Evolutionary conservation across 129 eudicot species (phyloP), one percentile per base, ranked within the genome.

Genomic region (Ambrosia artemisiifolia): DNA sequence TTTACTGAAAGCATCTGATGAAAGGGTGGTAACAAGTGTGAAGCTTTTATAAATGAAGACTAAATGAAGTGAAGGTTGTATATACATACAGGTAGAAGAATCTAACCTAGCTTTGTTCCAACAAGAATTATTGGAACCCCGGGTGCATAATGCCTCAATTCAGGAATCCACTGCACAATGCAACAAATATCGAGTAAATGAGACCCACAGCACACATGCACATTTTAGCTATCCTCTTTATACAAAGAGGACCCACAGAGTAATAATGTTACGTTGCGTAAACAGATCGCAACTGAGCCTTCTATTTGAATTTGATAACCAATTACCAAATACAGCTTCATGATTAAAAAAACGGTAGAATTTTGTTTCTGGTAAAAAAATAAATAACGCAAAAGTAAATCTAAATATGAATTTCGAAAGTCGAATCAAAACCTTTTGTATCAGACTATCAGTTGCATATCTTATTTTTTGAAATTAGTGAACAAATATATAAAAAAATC

Each of bases 71-170:
- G 28, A 24, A 24, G 28, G 1, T 24, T 24, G 28, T 24, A 0
- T 24, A 24, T 24, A 24, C 28, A 24, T 24, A 24, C 28, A 24
- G 28, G 28, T 24, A 24, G 28, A 24, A 24, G 28, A 24, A 24
- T 40, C 88, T 76, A 12, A 88, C 95, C 95, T 44, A 86, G 86
- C 77, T 89, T 89, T 75, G 96, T 86, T 80, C 96, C 96, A 80
- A 89, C 92, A 70, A 89, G 90, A 78, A 89, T 82, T 54, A 89
- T 78, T 7, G 96, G 90, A 56, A 89, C 96, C 7, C 92, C 92
- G 17, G 96, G 92, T 46, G 92, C 96, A 71, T 89, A 89, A 84
- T 89, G 92, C 85, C 90, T 86, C 88, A 89, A 76, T 73, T 89
- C 96, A 82, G 96, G 90, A 84, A 86, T 84, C 96, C 96, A 89